A percentile compares a stretch with the other conserved stretches of the same genome.
These are phyloP conservation scores for Coniochaeta pulveracea DNA, from an alignment of 2,329 filamentous ascomycete genomes.

Conservation along the genomic window DNA sequence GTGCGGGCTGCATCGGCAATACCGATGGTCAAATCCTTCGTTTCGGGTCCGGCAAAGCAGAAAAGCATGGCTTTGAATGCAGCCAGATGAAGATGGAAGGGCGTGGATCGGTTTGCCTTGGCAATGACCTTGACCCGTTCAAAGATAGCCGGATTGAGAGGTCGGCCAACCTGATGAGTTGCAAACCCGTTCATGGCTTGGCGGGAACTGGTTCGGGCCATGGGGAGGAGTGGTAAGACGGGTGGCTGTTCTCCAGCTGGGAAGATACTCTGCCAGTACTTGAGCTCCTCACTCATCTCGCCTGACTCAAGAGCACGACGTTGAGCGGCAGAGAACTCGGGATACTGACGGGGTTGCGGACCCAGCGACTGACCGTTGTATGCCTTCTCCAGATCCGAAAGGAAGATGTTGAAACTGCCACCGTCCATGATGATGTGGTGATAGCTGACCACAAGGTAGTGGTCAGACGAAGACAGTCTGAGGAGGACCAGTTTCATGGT, in stretches of 20 bases:
- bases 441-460: slow-evolving; percentile 28
- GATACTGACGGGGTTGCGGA: slow-evolving; percentile 18
- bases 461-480: slow-evolving; percentile 16
- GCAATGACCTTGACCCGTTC: slow-evolving; percentile 14
- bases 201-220: no score
- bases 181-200: no score
- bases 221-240: no score
- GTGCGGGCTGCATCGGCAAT: slow-evolving; percentile 21
- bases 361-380: slow-evolving; percentile 21
- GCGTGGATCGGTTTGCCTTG: slow-evolving; percentile 12
- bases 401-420: slow-evolving; percentile 27
- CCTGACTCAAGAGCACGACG: no score
- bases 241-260: no score
- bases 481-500: slow-evolving; percentile 21
- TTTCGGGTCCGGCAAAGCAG: slow-evolving; percentile 10
- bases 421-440: slow-evolving; percentile 42
- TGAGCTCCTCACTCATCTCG: no score
- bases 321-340: slow-evolving; percentile 22
- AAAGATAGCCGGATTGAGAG: background rate
- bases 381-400: slow-evolving; percentile 27
- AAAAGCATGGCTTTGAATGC: slow-evolving; percentile 17
- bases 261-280: no score
- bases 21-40: slow-evolving; percentile 3
- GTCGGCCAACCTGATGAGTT: no score
- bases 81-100: slow-evolving; percentile 21